A percentile compares a stretch with the other conserved stretches of the same genome.
These are phyloP conservation scores for Colletotrichum lini DNA, from an alignment of 2,329 filamentous ascomycete genomes.

Conservation along the genomic window DNA sequence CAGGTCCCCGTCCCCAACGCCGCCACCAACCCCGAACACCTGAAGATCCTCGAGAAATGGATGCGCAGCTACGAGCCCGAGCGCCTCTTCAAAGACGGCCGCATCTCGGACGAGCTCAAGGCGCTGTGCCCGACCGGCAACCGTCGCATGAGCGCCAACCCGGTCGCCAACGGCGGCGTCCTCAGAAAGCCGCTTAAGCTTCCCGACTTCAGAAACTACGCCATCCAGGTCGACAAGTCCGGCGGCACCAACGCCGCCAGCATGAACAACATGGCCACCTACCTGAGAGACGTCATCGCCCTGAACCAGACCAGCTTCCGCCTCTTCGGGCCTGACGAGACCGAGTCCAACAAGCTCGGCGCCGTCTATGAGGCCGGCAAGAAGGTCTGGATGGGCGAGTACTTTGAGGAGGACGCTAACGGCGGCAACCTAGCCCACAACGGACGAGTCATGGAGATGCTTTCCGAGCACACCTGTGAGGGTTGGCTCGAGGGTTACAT, in stretches of 20 bases:
- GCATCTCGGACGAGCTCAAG: slow-evolving; percentile 73
- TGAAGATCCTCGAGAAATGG: slow-evolving; percentile 81
- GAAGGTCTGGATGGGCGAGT: slow-evolving; percentile 86
- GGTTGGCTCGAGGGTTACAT: slow-evolving; percentile 87
- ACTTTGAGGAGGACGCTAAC: slow-evolving; percentile 81
- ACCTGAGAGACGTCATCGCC: slow-evolving; percentile 77
- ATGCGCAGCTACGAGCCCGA: slow-evolving; percentile 84
- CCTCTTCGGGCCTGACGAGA: slow-evolving; percentile 85
- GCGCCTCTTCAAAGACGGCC: slow-evolving; percentile 76
- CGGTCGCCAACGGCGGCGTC: slow-evolving; percentile 79
- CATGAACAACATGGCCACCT: slow-evolving; percentile 79
- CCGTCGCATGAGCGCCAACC: slow-evolving; percentile 83
- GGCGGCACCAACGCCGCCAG: slow-evolving; percentile 71
- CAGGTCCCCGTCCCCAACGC: slow-evolving; percentile 84
- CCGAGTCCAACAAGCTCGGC: slow-evolving; percentile 83
- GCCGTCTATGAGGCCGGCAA: slow-evolving; percentile 81
- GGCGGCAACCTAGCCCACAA: slow-evolving; percentile 79
- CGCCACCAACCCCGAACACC: slow-evolving; percentile 73
- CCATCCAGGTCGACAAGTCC: slow-evolving; percentile 72
- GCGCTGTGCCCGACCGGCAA: slow-evolving; percentile 76
- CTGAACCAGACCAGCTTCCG: slow-evolving; percentile 79
- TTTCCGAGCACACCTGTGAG: slow-evolving; percentile 85
- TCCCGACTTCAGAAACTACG: slow-evolving; percentile 79
- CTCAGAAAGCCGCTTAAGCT: slow-evolving; percentile 77
- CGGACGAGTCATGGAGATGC: slow-evolving; percentile 86